Base-by-base conservation (phyloP, 2,329 filamentous ascomycete species). In the Botrytis medusae region DNA sequence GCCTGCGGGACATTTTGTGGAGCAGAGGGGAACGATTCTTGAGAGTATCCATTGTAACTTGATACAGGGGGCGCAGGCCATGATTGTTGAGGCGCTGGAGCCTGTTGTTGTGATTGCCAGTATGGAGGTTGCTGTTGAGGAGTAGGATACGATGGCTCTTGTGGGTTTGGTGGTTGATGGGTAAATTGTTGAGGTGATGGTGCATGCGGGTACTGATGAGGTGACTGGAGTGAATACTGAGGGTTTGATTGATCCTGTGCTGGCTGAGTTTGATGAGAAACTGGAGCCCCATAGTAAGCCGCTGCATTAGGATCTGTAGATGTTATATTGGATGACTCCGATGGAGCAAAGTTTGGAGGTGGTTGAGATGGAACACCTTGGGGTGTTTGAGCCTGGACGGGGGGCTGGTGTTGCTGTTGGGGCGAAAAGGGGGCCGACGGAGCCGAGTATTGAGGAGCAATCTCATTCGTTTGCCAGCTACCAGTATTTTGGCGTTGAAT, bases 1-100 rank as follows among this genome's bases (percentile, higher is more conserved):
- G 86, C 80, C 77, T 86, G 84, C 60, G 84, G 82, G 72, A 88
- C 86, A 80, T 91, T 88, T 74, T 90, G 88, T 25, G 90, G 90
- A 42, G 88, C 89, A 3, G 87, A 85, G 1, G 92, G 92, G 78
- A 93, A 93, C 4, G 87, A 84, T 37, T 91, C 88, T 78, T 89
- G 88, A 4, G 82, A 83, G 78, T 89, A 91, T 10, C 85, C 84
- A 18, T 81, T 75, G 74, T 89, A 88, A 4, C 82, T 83, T 60
- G 80, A 61, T 12, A 63, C 74, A 51, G 79, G 73, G 46, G 79
- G 73, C 32, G 72, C 64, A 32, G 72, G 72, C 71, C 83, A 85
- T 73, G 82, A 81, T 78, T 79, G 85, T 79, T 79, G 85, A 73
- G 81, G 84, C 76, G 76, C 81, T 73, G 79, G 83, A 76, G 79